Evolutionary conservation across 202 grass and related monocot species (phyloP).

Genomic region (Elaeis oleifera): DNA sequence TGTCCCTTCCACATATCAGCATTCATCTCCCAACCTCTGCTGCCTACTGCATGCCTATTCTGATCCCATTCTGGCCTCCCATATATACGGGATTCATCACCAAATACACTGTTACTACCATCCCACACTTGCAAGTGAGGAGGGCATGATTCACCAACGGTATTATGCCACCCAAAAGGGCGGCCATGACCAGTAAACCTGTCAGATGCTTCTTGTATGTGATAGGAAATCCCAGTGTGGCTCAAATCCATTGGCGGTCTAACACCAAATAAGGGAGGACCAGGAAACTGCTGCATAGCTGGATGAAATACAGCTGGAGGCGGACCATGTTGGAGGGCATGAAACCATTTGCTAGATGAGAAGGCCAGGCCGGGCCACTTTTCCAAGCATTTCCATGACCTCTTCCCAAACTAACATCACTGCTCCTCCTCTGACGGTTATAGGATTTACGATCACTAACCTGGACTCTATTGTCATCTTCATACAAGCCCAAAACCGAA

Average conservation of each 20-base stretch:
- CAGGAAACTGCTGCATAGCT: slow-evolving; percentile 51
- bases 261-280: slow-evolving; percentile 71
- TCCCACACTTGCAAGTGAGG: slow-evolving; percentile 71
- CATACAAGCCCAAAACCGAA: slow-evolving; percentile 51
- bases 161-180: slow-evolving; percentile 87
- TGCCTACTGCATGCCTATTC: slow-evolving; percentile 40
- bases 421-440: slow-evolving; percentile 48
- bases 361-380: slow-evolving; percentile 58
- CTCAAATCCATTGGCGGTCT: slow-evolving; percentile 74
- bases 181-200: slow-evolving; percentile 65
- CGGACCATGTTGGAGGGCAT: slow-evolving; percentile 60
- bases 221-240: slow-evolving; percentile 74
- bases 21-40: slow-evolving; percentile 55
- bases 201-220: slow-evolving; percentile 68
- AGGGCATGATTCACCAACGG: slow-evolving; percentile 61
- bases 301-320: slow-evolving; percentile 70
- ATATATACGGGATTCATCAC: slow-evolving; percentile 48
- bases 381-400: slow-evolving; percentile 77
- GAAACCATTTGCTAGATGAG: slow-evolving; percentile 77
- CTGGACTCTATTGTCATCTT: slow-evolving; percentile 63
- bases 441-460: slow-evolving; percentile 52
- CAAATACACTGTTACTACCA: slow-evolving; percentile 52
- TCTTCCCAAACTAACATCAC: slow-evolving; percentile 51
- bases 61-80: slow-evolving; percentile 74
- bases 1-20: slow-evolving; percentile 47